Conservation (phyloP, 768 basidiomycete genomes). For the Phaeolepiota aurea region DNA sequence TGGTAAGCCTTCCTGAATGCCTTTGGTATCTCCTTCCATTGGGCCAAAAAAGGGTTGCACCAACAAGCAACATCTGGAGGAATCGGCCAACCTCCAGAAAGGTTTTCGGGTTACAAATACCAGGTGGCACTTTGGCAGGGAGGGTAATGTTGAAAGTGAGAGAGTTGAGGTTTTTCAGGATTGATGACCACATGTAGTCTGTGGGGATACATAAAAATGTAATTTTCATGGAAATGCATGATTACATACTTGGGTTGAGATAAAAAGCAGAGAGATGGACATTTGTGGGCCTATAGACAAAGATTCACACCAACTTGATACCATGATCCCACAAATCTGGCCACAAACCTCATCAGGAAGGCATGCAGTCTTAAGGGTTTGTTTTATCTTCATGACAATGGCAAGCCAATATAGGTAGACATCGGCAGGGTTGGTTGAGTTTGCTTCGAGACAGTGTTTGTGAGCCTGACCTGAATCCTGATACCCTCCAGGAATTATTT, state of each 20-base stretch:
- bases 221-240: no score
- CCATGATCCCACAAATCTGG: slow-evolving; percentile 19
- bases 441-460: slow-evolving; percentile 26
- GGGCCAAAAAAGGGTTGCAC: neutral
- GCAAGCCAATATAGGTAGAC: slow-evolving; percentile 28
- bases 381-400: slow-evolving; percentile 13
- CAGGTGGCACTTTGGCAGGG: slow-evolving; percentile 1
- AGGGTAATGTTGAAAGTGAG: slow-evolving; percentile 2
- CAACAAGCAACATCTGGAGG: slow-evolving; percentile 1
- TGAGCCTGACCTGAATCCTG: no score
- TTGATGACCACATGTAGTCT: slow-evolving; percentile 6
- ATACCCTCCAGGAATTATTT: no score
- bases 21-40: neutral
- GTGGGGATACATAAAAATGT: no score
- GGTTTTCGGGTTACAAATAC: neutral
- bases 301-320: slow-evolving; percentile 17
- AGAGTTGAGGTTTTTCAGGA: slow-evolving; percentile 6
- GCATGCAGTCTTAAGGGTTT: slow-evolving; percentile 7
- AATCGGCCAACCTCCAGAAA: slow-evolving; percentile 3
- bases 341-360: slow-evolving; percentile 12
- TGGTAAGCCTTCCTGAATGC: neutral
- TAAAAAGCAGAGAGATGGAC: slow-evolving; percentile 21
- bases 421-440: slow-evolving; percentile 16
- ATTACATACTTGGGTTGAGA: slow-evolving; percentile 21
- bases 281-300: slow-evolving; percentile 19